Evolutionary conservation across 441 rosid species (phyloP), one percentile per base, ranked within the genome.

Genomic region (Pelargonium citronellum): DNA sequence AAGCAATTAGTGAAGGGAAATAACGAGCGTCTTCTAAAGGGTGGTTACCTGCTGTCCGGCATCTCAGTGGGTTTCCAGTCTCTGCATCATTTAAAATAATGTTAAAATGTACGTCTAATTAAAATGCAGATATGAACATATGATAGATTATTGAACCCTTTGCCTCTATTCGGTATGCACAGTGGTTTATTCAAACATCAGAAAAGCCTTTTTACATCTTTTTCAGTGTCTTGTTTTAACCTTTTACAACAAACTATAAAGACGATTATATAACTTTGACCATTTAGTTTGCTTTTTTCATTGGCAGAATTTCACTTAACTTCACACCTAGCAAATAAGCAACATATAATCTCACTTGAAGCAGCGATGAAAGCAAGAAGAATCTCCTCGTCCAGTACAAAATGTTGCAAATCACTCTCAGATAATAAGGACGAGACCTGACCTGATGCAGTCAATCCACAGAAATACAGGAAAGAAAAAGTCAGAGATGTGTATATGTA

Each of bases 291-390:
- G 24, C 24, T 22, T 0, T 22, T 22, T 22, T 22, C n/a, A 22
- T 22, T 22, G 24, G 24, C 24, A 22, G 24, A 22, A 22, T 22
- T 22, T 22, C 24, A 22, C 24, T 22, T 22, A 22, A 22, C 24
- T 22, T 22, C 24, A 22, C 24, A 22, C 24, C 24, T 22, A 22
- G 24, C 24, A 22, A 22, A 22, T 22, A 1, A 22, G 24, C 1
- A 22, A 22, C 24, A 22, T 22, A 22, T 0, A 22, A 22, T 67
- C 83, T 79, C 20, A 83, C 92, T 79, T 69, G 97, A 78, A 72
- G 96, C 93, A 30, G 95, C 72, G 55, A 85, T 16, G 60, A 94
- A 94, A 51, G 94, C 87, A 61, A 88, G 96, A 79, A 90, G 86
- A 74, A 80, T 79, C 70, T 86, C 81, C 76, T 92, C 97, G 39